These are phyloP conservation scores for Volvox africanus DNA, from an alignment of 139 green algal genomes.

Conservation along the genomic window DNA sequence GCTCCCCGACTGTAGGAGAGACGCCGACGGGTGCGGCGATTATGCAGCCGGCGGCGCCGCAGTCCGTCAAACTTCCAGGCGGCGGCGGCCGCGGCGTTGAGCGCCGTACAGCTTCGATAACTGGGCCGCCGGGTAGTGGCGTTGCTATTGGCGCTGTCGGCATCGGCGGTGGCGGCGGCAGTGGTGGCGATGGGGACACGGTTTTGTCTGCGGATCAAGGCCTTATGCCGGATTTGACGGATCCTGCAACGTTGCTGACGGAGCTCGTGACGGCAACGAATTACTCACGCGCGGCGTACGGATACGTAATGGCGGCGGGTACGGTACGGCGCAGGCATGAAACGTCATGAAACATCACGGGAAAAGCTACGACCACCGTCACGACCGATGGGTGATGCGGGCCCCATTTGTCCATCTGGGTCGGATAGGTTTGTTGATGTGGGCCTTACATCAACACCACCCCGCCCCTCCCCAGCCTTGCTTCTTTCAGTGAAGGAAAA, in stretches of 20 bases:
- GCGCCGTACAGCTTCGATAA: background rate
- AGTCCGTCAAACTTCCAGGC: background rate
- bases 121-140: background rate
- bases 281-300: slow-evolving; percentile 70
- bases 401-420: no score
- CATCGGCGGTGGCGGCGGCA: background rate
- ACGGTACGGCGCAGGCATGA: background rate
- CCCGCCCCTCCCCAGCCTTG: no score
- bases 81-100: background rate
- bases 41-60: slow-evolving; percentile 25
- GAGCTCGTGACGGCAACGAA: slow-evolving; percentile 63
- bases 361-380: no score
- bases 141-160: background rate
- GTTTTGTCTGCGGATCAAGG: slow-evolving; percentile 15
- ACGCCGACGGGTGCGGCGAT: slow-evolving; percentile 30
- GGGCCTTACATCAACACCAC: no score
- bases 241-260: slow-evolving; percentile 39
- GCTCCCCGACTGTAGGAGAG: slow-evolving; percentile 14
- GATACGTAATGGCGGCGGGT: slow-evolving; percentile 64
- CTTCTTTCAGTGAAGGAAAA: no score
- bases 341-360: no score
- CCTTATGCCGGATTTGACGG: slow-evolving; percentile 12
- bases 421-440: no score
- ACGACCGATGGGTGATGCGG: no score
- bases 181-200: background rate